A percentile compares a stretch with the other conserved stretches of the same genome.
Evolutionary conservation across 169 alveolate genomes (phyloP).

Genomic region (Cryptosporidium felis): DNA sequence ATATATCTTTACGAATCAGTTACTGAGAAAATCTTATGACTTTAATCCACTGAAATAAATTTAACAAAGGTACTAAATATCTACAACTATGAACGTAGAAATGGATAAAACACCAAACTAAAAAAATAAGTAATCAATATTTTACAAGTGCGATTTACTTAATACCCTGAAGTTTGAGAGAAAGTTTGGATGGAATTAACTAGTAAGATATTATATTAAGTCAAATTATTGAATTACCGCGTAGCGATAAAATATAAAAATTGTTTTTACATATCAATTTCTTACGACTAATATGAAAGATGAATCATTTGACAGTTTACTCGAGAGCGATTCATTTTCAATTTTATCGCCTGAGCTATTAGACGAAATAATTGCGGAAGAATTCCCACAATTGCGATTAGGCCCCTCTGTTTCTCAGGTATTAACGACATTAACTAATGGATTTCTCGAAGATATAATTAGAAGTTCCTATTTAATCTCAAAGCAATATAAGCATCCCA

Average conservation of each 20-base stretch:
- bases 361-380: slow-evolving; percentile 36
- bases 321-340: slow-evolving; percentile 7
- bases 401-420: slow-evolving; percentile 69
- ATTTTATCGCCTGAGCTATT: slow-evolving; percentile 38
- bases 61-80: too few relatives aligned
- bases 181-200: too few relatives aligned
- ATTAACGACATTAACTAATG: slow-evolving; percentile 19
- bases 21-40: too few relatives aligned
- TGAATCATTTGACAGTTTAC: neutral
- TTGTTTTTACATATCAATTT: too few relatives aligned
- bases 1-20: too few relatives aligned
- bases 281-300: slow-evolving; percentile 25
- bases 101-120: too few relatives aligned
- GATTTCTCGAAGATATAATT: slow-evolving; percentile 31
- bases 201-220: neutral
- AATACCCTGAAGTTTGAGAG: too few relatives aligned
- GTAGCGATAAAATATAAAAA: too few relatives aligned
- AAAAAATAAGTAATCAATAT: too few relatives aligned
- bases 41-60: too few relatives aligned
- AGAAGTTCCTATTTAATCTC: slow-evolving; percentile 22
- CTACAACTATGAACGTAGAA: too few relatives aligned
- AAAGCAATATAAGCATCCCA: neutral
- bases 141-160: too few relatives aligned
- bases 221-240: neutral
- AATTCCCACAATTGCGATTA: slow-evolving; percentile 41